phyloP scores from a whole-genome alignment of 2,329 filamentous ascomycete genomes.

The Kalmusia sp. region DNA sequence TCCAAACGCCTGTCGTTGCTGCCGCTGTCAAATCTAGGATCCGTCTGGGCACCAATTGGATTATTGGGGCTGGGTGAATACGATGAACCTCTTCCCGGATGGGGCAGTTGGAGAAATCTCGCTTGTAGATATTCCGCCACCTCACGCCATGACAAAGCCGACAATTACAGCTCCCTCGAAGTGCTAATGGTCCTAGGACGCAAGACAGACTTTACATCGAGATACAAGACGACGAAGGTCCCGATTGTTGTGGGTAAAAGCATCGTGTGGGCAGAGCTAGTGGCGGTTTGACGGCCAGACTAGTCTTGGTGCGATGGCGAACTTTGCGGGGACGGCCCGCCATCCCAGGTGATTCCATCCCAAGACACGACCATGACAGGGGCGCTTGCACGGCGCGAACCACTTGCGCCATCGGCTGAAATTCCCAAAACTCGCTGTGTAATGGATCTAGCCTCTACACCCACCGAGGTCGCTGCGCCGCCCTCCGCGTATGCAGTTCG shows the following conservation, averaged over 20 bases:
- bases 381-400: background rate
- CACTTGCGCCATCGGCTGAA: background rate
- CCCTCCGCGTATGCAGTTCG: background rate
- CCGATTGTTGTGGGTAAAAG: too few relatives aligned
- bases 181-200: background rate
- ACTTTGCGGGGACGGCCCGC: constrained; percentile 1
- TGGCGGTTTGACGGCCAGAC: background rate
- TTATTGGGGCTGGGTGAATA: background rate
- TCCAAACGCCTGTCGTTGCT: background rate
- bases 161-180: background rate
- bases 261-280: background rate
- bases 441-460: background rate
- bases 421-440: background rate
- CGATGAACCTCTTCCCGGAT: background rate
- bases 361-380: too few relatives aligned
- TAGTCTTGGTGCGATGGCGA: background rate
- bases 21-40: background rate
- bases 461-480: background rate
- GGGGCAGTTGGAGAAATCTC: background rate
- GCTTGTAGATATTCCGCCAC: background rate
- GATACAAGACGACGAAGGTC: too few relatives aligned
- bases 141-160: background rate
- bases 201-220: too few relatives aligned
- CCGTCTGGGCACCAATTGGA: background rate
- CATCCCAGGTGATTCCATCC: background rate